A percentile compares a stretch with the other conserved stretches of the same genome.
Conservation (phyloP, 129 eudicot genomes). For the Lactuca saligna region DNA sequence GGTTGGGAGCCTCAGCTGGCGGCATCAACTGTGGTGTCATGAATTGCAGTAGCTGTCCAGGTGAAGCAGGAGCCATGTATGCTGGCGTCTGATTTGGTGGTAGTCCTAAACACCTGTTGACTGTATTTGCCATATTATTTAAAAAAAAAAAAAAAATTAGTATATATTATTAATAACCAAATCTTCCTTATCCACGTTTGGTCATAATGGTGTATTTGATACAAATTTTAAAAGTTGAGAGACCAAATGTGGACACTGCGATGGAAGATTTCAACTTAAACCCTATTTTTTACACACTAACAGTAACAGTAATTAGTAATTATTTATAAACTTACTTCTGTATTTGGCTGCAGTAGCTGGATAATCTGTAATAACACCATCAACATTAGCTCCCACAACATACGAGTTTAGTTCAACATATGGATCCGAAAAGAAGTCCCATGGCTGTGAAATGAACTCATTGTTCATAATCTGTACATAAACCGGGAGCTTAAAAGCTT, state of each 20-base stretch:
- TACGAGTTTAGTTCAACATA: slow-evolving; percentile 58
- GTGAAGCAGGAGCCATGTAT: slow-evolving; percentile 55
- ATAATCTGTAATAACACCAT: slow-evolving; percentile 41
- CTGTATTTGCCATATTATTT: slow-evolving; percentile 38
- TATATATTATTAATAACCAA: too few species aligned
- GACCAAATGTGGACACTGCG: too few species aligned
- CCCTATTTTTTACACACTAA: too few species aligned
- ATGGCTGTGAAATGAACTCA: slow-evolving; percentile 79
- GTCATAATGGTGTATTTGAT: too few species aligned
- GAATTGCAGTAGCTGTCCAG: slow-evolving; percentile 42
- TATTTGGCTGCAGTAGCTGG: slow-evolving; percentile 46
- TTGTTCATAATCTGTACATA: slow-evolving; percentile 67
- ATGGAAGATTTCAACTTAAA: too few species aligned
- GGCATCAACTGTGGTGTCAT: slow-evolving; percentile 39
- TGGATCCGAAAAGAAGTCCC: slow-evolving; percentile 92
- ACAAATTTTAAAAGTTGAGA: too few species aligned
- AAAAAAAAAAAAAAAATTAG: too few species aligned
- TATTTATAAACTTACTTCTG: slow-evolving; percentile 28
- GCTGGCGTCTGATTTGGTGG: slow-evolving; percentile 43
- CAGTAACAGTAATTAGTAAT: too few species aligned
- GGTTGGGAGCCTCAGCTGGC: slow-evolving; percentile 77
- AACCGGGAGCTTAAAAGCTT: slow-evolving; percentile 59
- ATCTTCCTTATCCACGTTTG: too few species aligned
- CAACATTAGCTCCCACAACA: slow-evolving; percentile 31
- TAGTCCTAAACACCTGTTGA: slow-evolving; percentile 57